Evolutionary conservation across 345 rosid species (phyloP).

Genomic region (Gossypium rotundifolium): DNA sequence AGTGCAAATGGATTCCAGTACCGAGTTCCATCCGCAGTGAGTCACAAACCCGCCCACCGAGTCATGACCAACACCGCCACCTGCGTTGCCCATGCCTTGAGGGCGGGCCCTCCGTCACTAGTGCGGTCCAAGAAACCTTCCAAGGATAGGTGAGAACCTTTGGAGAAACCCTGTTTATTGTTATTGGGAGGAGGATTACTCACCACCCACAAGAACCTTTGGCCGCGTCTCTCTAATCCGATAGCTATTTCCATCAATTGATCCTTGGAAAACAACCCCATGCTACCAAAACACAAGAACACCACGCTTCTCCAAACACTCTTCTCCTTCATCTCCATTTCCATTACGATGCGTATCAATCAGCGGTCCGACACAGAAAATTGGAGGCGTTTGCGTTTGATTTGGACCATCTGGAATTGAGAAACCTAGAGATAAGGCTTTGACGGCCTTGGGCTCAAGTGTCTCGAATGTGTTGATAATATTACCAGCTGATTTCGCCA

Average conservation of each 20-base stretch:
- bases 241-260: constrained; percentile 42
- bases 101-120: constrained; percentile 10
- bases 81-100: constrained; percentile 31
- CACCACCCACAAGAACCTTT: constrained; percentile 54
- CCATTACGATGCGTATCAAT: too few relatives aligned
- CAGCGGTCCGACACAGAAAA: too few relatives aligned
- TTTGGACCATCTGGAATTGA: too few relatives aligned
- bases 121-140: constrained; percentile 35
- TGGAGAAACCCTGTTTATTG: neutral
- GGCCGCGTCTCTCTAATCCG: constrained; percentile 44
- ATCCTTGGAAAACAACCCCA: constrained; percentile 34
- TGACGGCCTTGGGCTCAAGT: too few relatives aligned
- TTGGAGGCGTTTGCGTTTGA: too few relatives aligned
- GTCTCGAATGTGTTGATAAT: too few relatives aligned
- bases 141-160: neutral
- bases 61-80: constrained; percentile 17
- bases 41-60: constrained; percentile 31
- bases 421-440: too few relatives aligned
- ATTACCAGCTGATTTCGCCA: too few relatives aligned
- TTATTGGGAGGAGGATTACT: constrained; percentile 28
- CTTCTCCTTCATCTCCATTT: neutral
- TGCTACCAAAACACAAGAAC: constrained; percentile 54
- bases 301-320: constrained; percentile 36
- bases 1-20: constrained; percentile 28
- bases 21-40: constrained; percentile 36